phyloP scores from a whole-genome alignment of 73 alveolate species.

The Tetrahymena elliotti region DNA sequence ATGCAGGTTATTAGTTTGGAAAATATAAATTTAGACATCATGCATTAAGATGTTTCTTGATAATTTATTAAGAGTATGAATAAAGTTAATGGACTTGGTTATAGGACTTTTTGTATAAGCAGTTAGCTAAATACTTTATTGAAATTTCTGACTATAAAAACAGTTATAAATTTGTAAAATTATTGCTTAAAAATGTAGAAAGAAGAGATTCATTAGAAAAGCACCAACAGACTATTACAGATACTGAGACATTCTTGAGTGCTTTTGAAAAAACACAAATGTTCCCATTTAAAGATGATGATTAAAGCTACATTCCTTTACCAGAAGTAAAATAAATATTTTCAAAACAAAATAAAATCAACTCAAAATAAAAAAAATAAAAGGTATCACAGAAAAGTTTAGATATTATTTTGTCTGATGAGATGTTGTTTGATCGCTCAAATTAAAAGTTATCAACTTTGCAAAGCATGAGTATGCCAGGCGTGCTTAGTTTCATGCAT shows the following conservation, averaged over 20 bases:
- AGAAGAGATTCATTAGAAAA: not conserved
- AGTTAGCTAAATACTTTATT: not conserved
- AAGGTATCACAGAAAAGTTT: not conserved
- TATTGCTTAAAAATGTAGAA: not conserved
- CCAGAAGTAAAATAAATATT: not conserved
- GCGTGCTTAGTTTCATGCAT: not conserved
- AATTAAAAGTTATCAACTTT: not conserved
- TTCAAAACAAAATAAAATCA: too few species aligned
- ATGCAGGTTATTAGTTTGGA: not conserved
- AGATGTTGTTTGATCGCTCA: not conserved
- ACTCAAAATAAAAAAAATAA: not conserved
- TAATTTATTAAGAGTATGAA: not conserved
- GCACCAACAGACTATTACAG: not conserved
- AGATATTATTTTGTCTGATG: not conserved
- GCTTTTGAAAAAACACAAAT: not conserved
- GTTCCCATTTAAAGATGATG: not conserved
- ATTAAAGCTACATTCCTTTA: not conserved
- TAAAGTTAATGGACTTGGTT: not conserved
- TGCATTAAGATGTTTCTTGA: not conserved
- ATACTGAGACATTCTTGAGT: not conserved
- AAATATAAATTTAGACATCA: not conserved
- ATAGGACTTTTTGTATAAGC: not conserved
- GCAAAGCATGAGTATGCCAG: not conserved
- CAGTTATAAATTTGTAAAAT: not conserved
- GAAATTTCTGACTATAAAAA: not conserved